Evolutionary conservation across 306 rosid species (phyloP).

Genomic region (Cicer judaicum): DNA sequence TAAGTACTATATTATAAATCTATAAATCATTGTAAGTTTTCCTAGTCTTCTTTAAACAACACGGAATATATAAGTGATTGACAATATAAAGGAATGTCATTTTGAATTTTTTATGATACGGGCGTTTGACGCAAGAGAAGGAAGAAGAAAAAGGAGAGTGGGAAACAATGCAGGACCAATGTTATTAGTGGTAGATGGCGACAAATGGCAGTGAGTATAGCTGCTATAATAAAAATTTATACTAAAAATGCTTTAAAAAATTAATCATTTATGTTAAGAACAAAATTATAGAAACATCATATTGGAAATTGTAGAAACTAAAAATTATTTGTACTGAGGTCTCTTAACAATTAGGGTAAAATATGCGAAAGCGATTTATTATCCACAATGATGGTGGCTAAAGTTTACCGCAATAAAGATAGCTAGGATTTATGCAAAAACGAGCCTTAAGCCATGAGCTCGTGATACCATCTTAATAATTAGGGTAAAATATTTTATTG

Average conservation of each 20-base stretch:
- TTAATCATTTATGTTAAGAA: neutral
- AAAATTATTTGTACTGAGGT: no score
- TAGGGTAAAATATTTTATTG: no score
- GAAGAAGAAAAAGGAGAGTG: neutral
- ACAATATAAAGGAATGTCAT: constrained; percentile 5
- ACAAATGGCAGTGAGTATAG: neutral
- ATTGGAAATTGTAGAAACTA: neutral
- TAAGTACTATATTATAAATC: constrained; percentile 54
- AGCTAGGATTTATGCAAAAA: no score
- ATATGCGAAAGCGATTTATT: no score
- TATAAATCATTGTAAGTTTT: constrained; percentile 27
- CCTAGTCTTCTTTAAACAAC: constrained; percentile 24
- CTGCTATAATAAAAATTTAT: neutral
- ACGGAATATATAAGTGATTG: constrained; percentile 14
- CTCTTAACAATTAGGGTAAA: no score
- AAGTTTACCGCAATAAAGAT: no score
- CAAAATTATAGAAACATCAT: neutral
- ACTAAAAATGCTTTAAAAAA: neutral
- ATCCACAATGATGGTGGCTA: no score
- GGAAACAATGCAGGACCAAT: neutral
- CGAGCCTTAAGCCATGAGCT: no score
- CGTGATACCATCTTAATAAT: no score
- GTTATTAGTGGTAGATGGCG: neutral
- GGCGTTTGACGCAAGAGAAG: constrained; percentile 3
- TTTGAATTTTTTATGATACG: neutral